A percentile compares a stretch with the other conserved stretches of the same genome.
Evolutionary conservation across 2,329 filamentous ascomycete species (phyloP).

Genomic region (Penicillium sp.): DNA sequence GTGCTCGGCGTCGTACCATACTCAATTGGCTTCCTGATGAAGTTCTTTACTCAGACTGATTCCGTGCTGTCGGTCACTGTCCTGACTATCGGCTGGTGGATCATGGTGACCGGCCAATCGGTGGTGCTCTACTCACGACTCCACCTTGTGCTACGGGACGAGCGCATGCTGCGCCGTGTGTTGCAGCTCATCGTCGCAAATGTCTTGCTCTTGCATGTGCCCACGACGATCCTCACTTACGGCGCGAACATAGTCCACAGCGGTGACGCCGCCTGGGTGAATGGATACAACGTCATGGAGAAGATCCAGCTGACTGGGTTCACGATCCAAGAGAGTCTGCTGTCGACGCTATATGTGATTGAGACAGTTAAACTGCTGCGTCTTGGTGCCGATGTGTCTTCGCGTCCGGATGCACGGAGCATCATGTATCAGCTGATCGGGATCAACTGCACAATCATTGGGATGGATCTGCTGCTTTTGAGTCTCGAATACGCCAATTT

Average conservation of each 20-base stretch:
- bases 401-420: constrained; percentile 28
- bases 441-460: constrained; percentile 49
- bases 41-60: constrained; percentile 37
- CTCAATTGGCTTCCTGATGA: constrained; percentile 46
- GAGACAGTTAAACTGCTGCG: constrained; percentile 52
- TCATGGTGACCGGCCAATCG: constrained; percentile 63
- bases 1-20: constrained; percentile 40
- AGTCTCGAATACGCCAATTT: constrained; percentile 43
- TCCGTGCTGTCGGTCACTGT: constrained; percentile 42
- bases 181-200: constrained; percentile 60
- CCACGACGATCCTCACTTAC: constrained; percentile 57
- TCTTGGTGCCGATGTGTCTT: constrained; percentile 27
- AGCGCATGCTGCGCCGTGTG: constrained; percentile 50
- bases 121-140: constrained; percentile 64
- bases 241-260: constrained; percentile 35
- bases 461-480: constrained; percentile 48
- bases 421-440: constrained; percentile 49
- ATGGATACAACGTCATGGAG: constrained; percentile 48
- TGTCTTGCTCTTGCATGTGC: constrained; percentile 54
- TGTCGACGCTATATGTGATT: constrained; percentile 55
- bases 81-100: constrained; percentile 57
- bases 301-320: constrained; percentile 49
- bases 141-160: constrained; percentile 58
- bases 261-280: constrained; percentile 30
- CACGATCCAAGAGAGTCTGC: constrained; percentile 47